A percentile compares a stretch with the other conserved stretches of the same genome.
Evolutionary conservation across 179 eudicot genomes (phyloP).

Genomic region (Monotropa hypopitys): DNA sequence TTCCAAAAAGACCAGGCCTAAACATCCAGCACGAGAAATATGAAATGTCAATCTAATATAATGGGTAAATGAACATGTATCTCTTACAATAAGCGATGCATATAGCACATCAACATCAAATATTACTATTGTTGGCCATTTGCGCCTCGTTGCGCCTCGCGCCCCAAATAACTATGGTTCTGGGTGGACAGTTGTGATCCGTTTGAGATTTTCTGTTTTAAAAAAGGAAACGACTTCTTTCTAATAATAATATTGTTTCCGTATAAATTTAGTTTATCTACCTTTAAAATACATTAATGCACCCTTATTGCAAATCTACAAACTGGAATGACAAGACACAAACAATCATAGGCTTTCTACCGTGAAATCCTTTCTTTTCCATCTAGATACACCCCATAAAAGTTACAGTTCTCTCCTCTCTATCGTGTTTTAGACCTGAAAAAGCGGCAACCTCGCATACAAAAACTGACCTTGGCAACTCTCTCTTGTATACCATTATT

Average conservation of each 20-base stretch:
- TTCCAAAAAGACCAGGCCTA: slow-evolving; percentile 71
- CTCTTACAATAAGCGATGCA: background rate
- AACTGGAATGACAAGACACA: background rate
- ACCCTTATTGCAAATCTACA: background rate
- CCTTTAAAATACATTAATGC: background rate
- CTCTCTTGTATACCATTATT: background rate
- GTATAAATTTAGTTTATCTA: background rate
- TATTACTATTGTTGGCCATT: too few relatives aligned
- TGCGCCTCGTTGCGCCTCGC: too few relatives aligned
- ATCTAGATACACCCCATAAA: background rate
- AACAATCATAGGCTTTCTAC: background rate
- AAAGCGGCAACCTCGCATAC: background rate
- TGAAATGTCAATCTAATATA: background rate
- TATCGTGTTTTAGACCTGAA: background rate
- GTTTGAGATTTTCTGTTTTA: background rate
- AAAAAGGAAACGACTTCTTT: background rate
- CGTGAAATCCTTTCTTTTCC: background rate
- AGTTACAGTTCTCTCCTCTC: background rate
- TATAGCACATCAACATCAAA: background rate
- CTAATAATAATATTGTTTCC: background rate
- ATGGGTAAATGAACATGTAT: background rate
- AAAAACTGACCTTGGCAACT: background rate
- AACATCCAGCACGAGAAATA: background rate
- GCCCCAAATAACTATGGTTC: too few relatives aligned
- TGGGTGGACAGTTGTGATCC: background rate